Percentiles rank a stretch among this genome's conserved stretches.
phyloP scores from a whole-genome alignment of 2,329 filamentous ascomycete genomes.

The Fusarium burgessii region DNA sequence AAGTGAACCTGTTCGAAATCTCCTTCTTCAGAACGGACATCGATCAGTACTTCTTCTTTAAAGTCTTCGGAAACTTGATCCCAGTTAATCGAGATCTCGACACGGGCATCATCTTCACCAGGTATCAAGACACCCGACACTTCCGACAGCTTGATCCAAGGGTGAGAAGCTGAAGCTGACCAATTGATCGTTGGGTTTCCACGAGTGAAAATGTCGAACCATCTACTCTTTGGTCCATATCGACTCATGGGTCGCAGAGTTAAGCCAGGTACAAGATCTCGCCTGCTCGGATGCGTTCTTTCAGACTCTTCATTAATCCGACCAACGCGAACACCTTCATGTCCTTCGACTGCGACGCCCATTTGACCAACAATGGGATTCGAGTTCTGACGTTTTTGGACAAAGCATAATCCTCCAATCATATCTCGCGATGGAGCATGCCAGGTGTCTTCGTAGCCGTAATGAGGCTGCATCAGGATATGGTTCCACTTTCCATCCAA shows the following conservation, averaged over 20 bases:
- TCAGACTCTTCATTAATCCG: slow-evolving; percentile 65
- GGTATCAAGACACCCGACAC: slow-evolving; percentile 62
- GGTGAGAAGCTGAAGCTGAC: slow-evolving; percentile 59
- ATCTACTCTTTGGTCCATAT: slow-evolving; percentile 67
- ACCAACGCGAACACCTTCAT: slow-evolving; percentile 66
- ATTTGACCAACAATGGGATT: slow-evolving; percentile 70
- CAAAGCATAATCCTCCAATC: slow-evolving; percentile 64
- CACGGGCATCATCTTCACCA: slow-evolving; percentile 38
- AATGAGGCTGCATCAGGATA: slow-evolving; percentile 63
- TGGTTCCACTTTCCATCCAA: slow-evolving; percentile 67
- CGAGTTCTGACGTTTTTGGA: slow-evolving; percentile 62
- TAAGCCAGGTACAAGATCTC: slow-evolving; percentile 68
- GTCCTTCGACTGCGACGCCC: slow-evolving; percentile 73
- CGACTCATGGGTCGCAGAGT: slow-evolving; percentile 68
- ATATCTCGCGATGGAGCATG: slow-evolving; percentile 69
- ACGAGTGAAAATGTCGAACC: slow-evolving; percentile 73
- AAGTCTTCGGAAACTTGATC: slow-evolving; percentile 56
- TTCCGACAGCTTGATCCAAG: slow-evolving; percentile 65
- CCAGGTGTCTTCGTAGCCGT: slow-evolving; percentile 65
- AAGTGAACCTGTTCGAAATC: slow-evolving; percentile 63
- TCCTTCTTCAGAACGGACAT: slow-evolving; percentile 51
- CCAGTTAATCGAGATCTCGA: slow-evolving; percentile 42
- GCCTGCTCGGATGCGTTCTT: slow-evolving; percentile 56
- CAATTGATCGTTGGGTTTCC: slow-evolving; percentile 67
- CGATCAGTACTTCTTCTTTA: slow-evolving; percentile 40